Conservation (phyloP, 345 rosid species). For the Lepidium sativum region DNA sequence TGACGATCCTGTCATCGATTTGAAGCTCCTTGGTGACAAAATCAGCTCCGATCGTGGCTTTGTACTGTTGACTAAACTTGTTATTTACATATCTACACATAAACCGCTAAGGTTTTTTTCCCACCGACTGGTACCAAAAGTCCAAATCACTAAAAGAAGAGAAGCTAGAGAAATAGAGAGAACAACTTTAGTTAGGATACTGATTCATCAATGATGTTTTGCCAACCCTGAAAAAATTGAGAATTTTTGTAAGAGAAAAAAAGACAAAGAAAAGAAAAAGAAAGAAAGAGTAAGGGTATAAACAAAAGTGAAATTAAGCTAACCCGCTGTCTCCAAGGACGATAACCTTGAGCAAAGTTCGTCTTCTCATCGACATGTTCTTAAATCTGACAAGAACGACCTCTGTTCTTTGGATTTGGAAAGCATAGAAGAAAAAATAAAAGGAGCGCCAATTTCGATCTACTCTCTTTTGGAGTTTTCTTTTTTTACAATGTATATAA, state of each 20-base stretch:
- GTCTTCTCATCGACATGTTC: conserved; percentile 60
- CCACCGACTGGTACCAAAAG: background rate
- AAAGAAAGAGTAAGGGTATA: background rate
- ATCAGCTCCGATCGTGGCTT: conserved; percentile 90
- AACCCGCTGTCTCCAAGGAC: conserved; percentile 99
- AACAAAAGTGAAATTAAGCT: background rate
- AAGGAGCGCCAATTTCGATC: conserved; percentile 49
- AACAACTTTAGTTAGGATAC: conserved; percentile 49
- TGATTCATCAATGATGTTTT: conserved; percentile 99
- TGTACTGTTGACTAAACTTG: conserved; percentile 82
- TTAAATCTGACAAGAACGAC: background rate
- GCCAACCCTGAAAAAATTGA: conserved; percentile 61
- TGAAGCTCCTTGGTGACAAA: conserved; percentile 83
- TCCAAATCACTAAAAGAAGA: background rate
- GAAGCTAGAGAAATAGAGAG: background rate
- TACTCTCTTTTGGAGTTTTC: background rate
- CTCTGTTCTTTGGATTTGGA: background rate
- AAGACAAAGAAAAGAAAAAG: background rate
- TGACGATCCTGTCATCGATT: conserved; percentile 75
- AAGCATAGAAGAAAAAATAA: background rate
- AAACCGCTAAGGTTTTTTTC: conserved; percentile 4
- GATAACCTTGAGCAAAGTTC: conserved; percentile 94
- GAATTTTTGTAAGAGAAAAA: background rate
- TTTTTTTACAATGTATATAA: background rate
- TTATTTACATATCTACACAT: conserved; percentile 45